Evolutionary conservation across 495 filamentous ascomycete species (phyloP).

Genomic region (Penicillium coprophilum): DNA sequence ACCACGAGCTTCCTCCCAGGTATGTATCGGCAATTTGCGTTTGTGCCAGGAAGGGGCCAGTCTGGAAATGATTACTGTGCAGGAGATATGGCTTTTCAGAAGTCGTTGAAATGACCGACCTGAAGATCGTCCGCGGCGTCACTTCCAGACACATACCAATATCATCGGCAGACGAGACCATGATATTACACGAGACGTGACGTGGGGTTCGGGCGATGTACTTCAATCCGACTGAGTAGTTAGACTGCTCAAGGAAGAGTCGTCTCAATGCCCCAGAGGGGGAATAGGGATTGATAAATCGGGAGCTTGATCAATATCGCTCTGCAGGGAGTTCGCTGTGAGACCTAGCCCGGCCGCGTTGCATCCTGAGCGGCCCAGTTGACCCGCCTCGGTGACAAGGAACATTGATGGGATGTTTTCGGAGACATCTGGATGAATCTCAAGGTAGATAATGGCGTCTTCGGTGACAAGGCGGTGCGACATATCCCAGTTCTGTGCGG

Average conservation of each 20-base stretch:
- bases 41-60: not conserved
- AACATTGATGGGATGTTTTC: conserved; percentile 24
- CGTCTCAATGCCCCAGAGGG: conserved; percentile 22
- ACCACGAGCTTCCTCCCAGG: conserved; percentile 7
- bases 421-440: conserved; percentile 20
- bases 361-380: conserved; percentile 28
- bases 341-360: conserved; percentile 24
- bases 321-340: conserved; percentile 18
- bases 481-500: conserved; percentile 34
- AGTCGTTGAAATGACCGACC: not conserved
- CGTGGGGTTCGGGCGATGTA: conserved; percentile 19
- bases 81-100: conserved; percentile 2
- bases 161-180: conserved; percentile 24
- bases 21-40: conserved; percentile 1
- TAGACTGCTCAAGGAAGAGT: conserved; percentile 22
- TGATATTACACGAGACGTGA: conserved; percentile 30
- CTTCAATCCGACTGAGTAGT: conserved; percentile 2
- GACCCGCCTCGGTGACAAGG: conserved; percentile 31
- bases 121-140: conserved; percentile 13
- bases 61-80: conserved; percentile 8
- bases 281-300: conserved; percentile 1
- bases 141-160: conserved; percentile 26
- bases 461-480: conserved; percentile 11
- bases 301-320: too few species aligned
- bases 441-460: conserved; percentile 25